A percentile compares a stretch with the other conserved stretches of the same genome.
phyloP scores from a whole-genome alignment of 2,329 filamentous ascomycete genomes.

The Penicillium thymicola region DNA sequence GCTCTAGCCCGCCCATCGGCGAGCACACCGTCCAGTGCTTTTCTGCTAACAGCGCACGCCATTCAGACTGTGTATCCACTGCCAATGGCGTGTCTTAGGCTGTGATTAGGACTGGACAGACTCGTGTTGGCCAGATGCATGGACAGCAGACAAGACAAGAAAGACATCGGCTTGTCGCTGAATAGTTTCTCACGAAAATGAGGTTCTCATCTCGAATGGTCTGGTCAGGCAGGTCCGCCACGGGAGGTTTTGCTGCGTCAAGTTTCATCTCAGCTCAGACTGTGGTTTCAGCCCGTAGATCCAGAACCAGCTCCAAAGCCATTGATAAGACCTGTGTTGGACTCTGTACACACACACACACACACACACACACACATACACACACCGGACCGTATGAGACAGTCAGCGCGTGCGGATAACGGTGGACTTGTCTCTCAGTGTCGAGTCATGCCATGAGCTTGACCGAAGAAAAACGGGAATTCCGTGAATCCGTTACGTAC shows the following conservation, averaged over 20 bases:
- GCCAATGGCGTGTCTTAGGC: background rate
- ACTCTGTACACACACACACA: background rate
- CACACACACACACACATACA: background rate
- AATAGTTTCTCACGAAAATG: background rate
- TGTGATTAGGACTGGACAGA: background rate
- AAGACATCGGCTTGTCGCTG: background rate
- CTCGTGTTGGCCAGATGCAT: no score
- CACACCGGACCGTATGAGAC: background rate
- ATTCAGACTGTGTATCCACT: background rate
- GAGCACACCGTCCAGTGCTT: background rate
- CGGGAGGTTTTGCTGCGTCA: background rate
- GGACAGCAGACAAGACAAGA: background rate
- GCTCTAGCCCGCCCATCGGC: background rate
- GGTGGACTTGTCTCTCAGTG: background rate
- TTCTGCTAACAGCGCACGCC: background rate
- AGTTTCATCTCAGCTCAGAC: background rate
- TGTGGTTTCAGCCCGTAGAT: background rate
- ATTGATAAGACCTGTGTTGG: background rate
- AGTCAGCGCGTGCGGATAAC: background rate
- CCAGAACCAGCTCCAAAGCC: background rate
- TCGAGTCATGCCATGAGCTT: background rate
- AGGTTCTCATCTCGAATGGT: background rate
- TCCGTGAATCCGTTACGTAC: constrained; percentile 13
- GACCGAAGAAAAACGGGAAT: background rate
- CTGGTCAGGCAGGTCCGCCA: background rate